A percentile compares a stretch with the other conserved stretches of the same genome.
These are phyloP conservation scores for Malassezia caprae DNA, from an alignment of 1,284 basidiomycete genomes.

Conservation along the genomic window DNA sequence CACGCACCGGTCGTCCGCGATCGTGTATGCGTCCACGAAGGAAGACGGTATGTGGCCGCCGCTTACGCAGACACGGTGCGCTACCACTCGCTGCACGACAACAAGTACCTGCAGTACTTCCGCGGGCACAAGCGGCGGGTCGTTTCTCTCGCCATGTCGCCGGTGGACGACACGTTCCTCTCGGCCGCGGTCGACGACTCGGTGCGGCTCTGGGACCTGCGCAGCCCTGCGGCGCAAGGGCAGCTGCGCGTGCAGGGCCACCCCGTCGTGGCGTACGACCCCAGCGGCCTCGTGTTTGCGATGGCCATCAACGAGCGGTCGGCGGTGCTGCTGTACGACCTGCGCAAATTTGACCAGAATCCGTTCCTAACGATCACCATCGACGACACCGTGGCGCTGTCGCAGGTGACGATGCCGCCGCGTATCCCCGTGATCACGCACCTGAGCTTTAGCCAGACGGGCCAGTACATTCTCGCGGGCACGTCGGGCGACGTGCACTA, in stretches of 20 bases:
- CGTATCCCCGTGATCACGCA: conserved; percentile 85
- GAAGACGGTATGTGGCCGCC: conserved; percentile 57
- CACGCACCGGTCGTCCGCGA: conserved; percentile 74
- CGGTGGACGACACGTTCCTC: conserved; percentile 87
- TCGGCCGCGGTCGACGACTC: conserved; percentile 87
- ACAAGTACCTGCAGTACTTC: conserved; percentile 90
- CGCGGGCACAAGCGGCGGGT: conserved; percentile 74
- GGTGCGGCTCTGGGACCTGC: conserved; percentile 91
- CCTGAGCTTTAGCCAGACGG: conserved; percentile 71
- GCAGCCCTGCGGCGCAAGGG: conserved; percentile 62
- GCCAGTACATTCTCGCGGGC: conserved; percentile 79
- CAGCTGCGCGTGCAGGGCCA: conserved; percentile 55
- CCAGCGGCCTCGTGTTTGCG: conserved; percentile 79
- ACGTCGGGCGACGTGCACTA: conserved; percentile 89
- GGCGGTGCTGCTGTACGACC: conserved; percentile 58
- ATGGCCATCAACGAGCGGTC: conserved; percentile 64
- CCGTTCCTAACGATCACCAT: conserved; percentile 76
- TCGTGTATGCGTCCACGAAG: conserved; percentile 87
- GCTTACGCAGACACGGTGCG: conserved; percentile 61
- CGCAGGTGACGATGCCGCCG: conserved; percentile 51
- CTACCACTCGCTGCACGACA: conserved; percentile 89
- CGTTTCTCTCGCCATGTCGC: conserved; percentile 79
- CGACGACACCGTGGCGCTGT: conserved; percentile 50
- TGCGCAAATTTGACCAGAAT: conserved; percentile 72
- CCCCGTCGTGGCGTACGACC: conserved; percentile 81